These are phyloP conservation scores for Bruguiera sexangula DNA, from an alignment of 345 rosid genomes.

Conservation along the genomic window DNA sequence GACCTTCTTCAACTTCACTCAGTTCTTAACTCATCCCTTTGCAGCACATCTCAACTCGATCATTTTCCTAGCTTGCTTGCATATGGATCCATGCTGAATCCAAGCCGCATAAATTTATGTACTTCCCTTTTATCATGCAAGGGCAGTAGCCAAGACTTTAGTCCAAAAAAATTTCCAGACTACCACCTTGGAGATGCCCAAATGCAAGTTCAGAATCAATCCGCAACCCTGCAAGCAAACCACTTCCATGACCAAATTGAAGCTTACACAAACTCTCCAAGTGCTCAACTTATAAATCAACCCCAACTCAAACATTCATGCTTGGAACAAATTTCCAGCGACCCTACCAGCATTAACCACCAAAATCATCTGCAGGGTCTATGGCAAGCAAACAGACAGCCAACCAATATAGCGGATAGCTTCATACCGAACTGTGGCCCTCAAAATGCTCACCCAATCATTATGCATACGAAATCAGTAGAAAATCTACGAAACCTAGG, in stretches of 20 bases:
- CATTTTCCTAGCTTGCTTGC: conserved; percentile 30
- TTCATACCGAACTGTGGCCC: conserved; percentile 3
- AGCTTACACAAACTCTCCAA: neutral
- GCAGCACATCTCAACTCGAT: conserved; percentile 28
- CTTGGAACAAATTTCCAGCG: conserved; percentile 22
- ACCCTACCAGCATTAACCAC: conserved; percentile 11
- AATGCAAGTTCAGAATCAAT: conserved; percentile 22
- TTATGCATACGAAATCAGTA: neutral
- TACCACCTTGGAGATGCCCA: conserved; percentile 10
- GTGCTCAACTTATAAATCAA: conserved; percentile 14
- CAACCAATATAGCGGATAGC: neutral
- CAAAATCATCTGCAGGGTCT: conserved; percentile 14
- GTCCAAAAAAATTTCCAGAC: conserved; percentile 10
- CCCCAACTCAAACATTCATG: conserved; percentile 14
- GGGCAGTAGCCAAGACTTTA: conserved; percentile 10
- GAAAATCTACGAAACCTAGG: conserved; percentile 22
- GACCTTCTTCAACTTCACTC: conserved; percentile 39
- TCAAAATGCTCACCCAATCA: neutral
- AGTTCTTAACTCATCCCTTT: conserved; percentile 20
- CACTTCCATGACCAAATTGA: conserved; percentile 25
- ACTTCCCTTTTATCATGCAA: conserved; percentile 21
- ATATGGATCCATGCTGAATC: conserved; percentile 25
- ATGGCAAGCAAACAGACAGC: conserved; percentile 14
- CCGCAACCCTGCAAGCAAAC: conserved; percentile 17
- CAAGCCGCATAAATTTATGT: conserved; percentile 26